Evolutionary conservation across 441 rosid genomes (phyloP), one percentile per base, ranked within the genome.

Genomic region (Brassica hybrid): DNA sequence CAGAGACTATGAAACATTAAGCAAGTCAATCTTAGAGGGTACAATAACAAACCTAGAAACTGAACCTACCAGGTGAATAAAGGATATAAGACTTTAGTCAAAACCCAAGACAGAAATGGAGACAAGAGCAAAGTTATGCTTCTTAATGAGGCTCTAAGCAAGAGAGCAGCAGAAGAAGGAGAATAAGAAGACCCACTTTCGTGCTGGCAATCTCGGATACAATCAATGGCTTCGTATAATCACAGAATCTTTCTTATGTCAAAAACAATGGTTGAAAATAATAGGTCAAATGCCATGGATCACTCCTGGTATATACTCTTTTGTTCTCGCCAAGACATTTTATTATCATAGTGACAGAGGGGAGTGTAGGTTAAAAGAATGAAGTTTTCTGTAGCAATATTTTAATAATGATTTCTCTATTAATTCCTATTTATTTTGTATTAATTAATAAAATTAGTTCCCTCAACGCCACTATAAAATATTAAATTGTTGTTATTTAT

Each of bases 281-380:
- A 69, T 68, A 38, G 54, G 74, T 71, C 69, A 74, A 74, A 69
- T 11, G 62, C 63, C 48, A 68, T 73, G 79, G 68, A 79, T 79
- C 82, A 69, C 50, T 69, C 69, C 30, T 57, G 82, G 82, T 74
- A 79, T 79, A 79, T 79, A 74, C 82, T 74, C 78, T 63, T 73
- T 72, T 72, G 77, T 72, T 73, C 65, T 72, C 57, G 4, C 32
- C 48, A 8, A 8, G 50, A 34, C 17, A 50, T 67, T 69, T 19
- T 67, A 45, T 79, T 74, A 64, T 69, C 78, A 64, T 71, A 43
- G 79, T 73, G 82, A 74, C 72, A 74, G 75, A 69, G 43, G 43
- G 58, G 45, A 27, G 56, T 30, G 79, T 69, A 66, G 25, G 67
- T 21, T 64, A 1, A 74, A 79, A 54, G 16, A 67, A 73, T 19